Conservation (phyloP, 306 rosid genomes). For the Datisca glomerata region DNA sequence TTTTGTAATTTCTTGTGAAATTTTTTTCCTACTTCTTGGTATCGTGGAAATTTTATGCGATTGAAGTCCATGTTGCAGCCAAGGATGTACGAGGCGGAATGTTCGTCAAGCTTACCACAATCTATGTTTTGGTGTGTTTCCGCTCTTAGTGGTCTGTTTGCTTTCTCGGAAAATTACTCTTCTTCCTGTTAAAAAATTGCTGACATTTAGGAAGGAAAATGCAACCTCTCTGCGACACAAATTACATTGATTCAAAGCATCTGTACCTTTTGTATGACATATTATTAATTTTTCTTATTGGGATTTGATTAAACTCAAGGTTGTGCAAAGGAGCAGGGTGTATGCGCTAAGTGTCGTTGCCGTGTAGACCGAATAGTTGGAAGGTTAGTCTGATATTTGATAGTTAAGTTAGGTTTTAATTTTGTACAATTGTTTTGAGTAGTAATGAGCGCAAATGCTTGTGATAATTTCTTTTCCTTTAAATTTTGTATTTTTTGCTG, state of each 20-base stretch:
- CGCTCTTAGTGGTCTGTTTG: not conserved
- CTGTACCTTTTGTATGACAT: not conserved
- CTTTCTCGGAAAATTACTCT: not conserved
- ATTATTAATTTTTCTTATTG: not conserved
- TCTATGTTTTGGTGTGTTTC: slow-evolving; percentile 53
- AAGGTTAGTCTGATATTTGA: slow-evolving; percentile 35
- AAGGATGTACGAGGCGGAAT: slow-evolving; percentile 60
- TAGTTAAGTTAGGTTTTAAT: slow-evolving; percentile 15
- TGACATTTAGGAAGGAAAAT: not conserved
- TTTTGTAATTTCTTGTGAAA: not conserved
- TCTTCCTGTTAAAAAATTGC: slow-evolving; percentile 1
- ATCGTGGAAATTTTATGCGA: too few relatives aligned
- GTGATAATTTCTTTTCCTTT: slow-evolving; percentile 2
- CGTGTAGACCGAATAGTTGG: slow-evolving; percentile 50
- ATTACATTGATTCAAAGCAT: too few relatives aligned
- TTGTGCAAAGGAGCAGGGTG: slow-evolving; percentile 85
- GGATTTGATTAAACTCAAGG: slow-evolving; percentile 32
- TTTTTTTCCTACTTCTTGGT: not conserved
- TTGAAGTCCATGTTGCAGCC: too few relatives aligned
- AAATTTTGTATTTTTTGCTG: too few relatives aligned
- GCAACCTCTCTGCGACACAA: too few relatives aligned
- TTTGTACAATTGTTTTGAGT: not conserved
- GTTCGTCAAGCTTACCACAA: slow-evolving; percentile 94
- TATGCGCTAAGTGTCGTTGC: slow-evolving; percentile 79
- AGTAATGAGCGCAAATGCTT: slow-evolving; percentile 3